phyloP scores from a whole-genome alignment of 2,329 filamentous ascomycete genomes.

The Hymenoscyphus fraxineus region DNA sequence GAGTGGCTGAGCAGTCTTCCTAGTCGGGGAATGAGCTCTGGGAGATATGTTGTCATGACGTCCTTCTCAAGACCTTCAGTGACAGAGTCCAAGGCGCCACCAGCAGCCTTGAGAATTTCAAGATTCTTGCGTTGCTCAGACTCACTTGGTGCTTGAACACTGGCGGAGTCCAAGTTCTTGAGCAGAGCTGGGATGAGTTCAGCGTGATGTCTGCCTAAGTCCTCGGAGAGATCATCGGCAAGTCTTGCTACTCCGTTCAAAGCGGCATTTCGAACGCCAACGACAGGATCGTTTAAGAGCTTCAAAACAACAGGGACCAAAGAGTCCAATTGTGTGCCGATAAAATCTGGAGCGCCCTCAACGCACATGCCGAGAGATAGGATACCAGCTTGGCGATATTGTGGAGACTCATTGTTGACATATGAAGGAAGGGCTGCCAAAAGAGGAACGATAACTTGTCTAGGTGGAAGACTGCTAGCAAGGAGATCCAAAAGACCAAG shows the following conservation, averaged over 20 bases:
- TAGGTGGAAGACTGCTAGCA: constrained; percentile 81
- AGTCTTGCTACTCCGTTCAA: constrained; percentile 84
- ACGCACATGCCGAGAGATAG: constrained; percentile 90
- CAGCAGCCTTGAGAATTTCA: constrained; percentile 83
- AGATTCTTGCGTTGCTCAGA: constrained; percentile 69
- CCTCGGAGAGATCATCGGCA: constrained; percentile 89
- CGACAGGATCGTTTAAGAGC: constrained; percentile 79
- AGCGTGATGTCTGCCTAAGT: constrained; percentile 81
- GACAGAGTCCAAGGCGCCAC: constrained; percentile 85
- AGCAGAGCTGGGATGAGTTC: constrained; percentile 79
- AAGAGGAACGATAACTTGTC: constrained; percentile 89
- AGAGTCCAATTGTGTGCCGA: constrained; percentile 83
- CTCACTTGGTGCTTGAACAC: constrained; percentile 59
- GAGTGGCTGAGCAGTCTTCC: constrained; percentile 78
- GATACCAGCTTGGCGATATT: constrained; percentile 85
- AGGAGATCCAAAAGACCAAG: constrained; percentile 86
- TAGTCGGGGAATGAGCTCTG: constrained; percentile 78
- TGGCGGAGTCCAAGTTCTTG: constrained; percentile 82
- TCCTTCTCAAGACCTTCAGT: constrained; percentile 80
- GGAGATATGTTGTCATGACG: constrained; percentile 77
- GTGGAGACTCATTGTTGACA: constrained; percentile 68
- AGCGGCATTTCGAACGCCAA: constrained; percentile 80
- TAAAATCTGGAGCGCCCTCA: constrained; percentile 95
- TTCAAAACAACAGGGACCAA: constrained; percentile 82
- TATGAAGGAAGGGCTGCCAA: constrained; percentile 82